phyloP scores from a whole-genome alignment of 352 stramenopile species.

The Phytopythium chamaehyphon region DNA sequence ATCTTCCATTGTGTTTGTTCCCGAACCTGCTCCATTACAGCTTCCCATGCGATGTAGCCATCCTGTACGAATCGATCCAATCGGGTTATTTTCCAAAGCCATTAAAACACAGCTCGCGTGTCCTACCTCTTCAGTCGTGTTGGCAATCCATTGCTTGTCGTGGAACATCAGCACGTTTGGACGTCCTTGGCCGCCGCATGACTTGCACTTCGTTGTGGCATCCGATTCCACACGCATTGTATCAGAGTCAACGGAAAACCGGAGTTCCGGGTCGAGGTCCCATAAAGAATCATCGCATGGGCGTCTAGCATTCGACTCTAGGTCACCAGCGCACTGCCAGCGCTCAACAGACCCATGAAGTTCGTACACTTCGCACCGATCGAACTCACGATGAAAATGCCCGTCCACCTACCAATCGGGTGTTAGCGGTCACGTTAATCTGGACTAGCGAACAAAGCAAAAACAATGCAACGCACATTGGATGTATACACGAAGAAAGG shows the following conservation, averaged over 20 bases:
- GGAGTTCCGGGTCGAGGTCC: conserved; percentile 39
- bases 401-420: conserved; percentile 88
- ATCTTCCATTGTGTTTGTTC: too few species aligned
- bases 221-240: conserved; percentile 62
- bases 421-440: too few species aligned
- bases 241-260: conserved; percentile 55
- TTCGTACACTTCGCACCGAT: conserved; percentile 77
- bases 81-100: too few species aligned
- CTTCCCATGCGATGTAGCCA: conserved; percentile 73
- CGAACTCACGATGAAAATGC: conserved; percentile 82
- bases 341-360: conserved; percentile 85
- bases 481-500: conserved; percentile 92
- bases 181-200: conserved; percentile 60
- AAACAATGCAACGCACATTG: conserved; percentile 71
- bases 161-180: conserved; percentile 92
- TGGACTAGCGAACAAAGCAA: too few species aligned
- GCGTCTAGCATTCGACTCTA: conserved; percentile 22
- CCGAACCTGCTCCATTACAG: conserved; percentile 62
- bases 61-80: too few species aligned
- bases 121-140: conserved; percentile 54
- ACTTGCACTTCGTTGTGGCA: conserved; percentile 30
- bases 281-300: conserved; percentile 45
- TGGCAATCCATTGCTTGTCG: conserved; percentile 82
- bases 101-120: not conserved
- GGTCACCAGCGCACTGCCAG: conserved; percentile 67